Percentiles rank a stretch among this genome's conserved stretches.
Conservation (phyloP, 2,329 filamentous ascomycete genomes). For the Fusarium compactum region DNA sequence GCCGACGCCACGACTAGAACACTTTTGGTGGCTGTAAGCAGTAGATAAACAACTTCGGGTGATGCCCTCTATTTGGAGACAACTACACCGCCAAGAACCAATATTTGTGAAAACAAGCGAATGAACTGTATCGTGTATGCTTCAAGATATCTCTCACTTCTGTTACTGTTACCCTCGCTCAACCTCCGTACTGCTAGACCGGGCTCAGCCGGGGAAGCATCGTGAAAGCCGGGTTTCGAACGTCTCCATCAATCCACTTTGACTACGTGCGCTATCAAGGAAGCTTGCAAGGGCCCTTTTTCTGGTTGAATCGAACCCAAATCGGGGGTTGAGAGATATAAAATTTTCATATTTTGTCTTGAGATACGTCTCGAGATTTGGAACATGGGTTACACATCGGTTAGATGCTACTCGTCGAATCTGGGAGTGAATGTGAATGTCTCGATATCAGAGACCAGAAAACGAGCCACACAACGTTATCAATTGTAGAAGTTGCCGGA, state of each 20-base stretch:
- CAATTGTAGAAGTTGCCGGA: slow-evolving; percentile 20
- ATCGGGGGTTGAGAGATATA: slow-evolving; percentile 24
- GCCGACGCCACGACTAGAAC: slow-evolving; percentile 13
- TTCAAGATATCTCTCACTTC: slow-evolving; percentile 22
- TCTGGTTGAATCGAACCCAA: slow-evolving; percentile 22
- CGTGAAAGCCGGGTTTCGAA: slow-evolving; percentile 22
- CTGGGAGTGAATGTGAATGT: slow-evolving; percentile 9
- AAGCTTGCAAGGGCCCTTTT: slow-evolving; percentile 11
- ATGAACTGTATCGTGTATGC: slow-evolving; percentile 11
- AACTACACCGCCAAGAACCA: slow-evolving; percentile 10
- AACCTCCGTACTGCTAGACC: slow-evolving; percentile 17
- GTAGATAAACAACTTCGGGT: slow-evolving; percentile 2
- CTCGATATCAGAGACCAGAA: slow-evolving; percentile 13
- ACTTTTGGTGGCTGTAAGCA: neutral
- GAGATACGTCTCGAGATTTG: slow-evolving; percentile 12
- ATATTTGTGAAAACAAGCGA: slow-evolving; percentile 14
- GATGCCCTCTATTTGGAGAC: neutral
- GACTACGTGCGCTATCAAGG: slow-evolving; percentile 30
- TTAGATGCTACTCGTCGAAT: slow-evolving; percentile 6
- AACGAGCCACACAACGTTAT: slow-evolving; percentile 32
- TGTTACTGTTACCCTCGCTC: slow-evolving; percentile 13
- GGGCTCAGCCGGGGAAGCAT: slow-evolving; percentile 25
- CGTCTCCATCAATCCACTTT: slow-evolving; percentile 32
- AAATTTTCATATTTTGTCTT: slow-evolving; percentile 5
- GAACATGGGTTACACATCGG: slow-evolving; percentile 17